Base-by-base conservation (phyloP, 2,329 filamentous ascomycete species). In the Cladosporium sp. region DNA sequence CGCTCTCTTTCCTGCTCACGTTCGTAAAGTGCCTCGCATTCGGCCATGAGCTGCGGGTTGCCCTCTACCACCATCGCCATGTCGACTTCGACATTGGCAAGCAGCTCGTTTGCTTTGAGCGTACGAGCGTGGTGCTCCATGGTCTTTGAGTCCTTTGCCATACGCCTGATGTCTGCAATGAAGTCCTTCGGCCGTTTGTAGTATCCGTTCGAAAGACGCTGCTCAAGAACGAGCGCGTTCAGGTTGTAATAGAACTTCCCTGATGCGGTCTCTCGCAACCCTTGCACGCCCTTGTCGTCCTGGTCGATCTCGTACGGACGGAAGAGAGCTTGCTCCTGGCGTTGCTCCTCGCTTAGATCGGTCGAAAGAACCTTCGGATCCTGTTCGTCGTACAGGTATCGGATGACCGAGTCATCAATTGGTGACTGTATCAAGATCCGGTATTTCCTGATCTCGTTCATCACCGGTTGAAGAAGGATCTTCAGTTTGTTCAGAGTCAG, bases 381-480 rank as follows among this genome's bases (percentile, higher is more conserved):
- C 43, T 89, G 85, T 76, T 98, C 94, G 30, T 92, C 88, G 73
- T 92, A 91, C 1, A 98, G 83, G 76, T 98, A 97, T 23, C 88
- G 84, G 66, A 96, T 92, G 69, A 89, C 85, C 13, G 79, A 78
- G 60, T 91, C 88, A 1, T 91, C 87, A 67, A 99, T 89, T 3
- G 60, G 49, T 36, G 60, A 63, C 32, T 54, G 10, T 49, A 92
- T 87, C 1, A 92, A 89, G 64, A 88, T 88, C 67, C 93, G 86
- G 79, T 98, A 98, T 70, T 92, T 92, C 75, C 90, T 91, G 75
- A 99, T 92, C 78, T 97, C 92, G 71, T 99, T 94, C 93, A 99
- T 97, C 70, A 98, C 92, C 1, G 92, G 92, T 77, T 97, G 93
- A 63, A 99, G 88, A 62, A 90, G 84, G 46, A 96, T 88, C 81